phyloP scores from a whole-genome alignment of 495 filamentous ascomycete species.

The Paragyromitra xinjiangensis region DNA sequence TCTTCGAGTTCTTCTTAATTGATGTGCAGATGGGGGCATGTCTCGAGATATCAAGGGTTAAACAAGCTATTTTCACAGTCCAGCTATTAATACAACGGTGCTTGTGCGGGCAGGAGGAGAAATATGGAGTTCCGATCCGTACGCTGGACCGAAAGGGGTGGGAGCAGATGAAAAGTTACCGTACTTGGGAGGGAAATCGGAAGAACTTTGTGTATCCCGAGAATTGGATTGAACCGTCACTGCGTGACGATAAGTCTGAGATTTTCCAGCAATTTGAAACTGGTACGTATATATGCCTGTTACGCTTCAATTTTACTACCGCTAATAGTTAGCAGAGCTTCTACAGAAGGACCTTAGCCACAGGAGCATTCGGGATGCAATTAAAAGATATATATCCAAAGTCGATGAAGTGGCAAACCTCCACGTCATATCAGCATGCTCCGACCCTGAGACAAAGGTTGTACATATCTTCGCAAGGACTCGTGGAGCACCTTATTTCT shows the following conservation, averaged over 20 bases:
- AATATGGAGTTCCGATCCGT: constrained; percentile 2
- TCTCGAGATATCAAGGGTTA: constrained; percentile 58
- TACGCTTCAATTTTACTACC: not conserved
- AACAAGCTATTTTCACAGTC: constrained; percentile 59
- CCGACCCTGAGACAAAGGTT: not conserved
- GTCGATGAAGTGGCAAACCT: constrained; percentile 52
- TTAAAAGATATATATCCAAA: constrained; percentile 51
- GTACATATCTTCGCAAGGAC: constrained; percentile 49
- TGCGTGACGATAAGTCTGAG: constrained; percentile 60
- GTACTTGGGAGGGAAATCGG: constrained; percentile 59
- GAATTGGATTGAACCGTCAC: constrained; percentile 59
- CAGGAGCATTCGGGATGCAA: constrained; percentile 19
- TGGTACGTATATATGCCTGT: not conserved
- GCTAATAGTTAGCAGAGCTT: constrained; percentile 35
- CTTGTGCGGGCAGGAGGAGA: constrained; percentile 59
- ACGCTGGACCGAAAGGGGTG: constrained; percentile 48
- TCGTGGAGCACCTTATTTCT: constrained; percentile 26
- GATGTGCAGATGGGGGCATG: constrained; percentile 58
- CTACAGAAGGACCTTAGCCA: constrained; percentile 51
- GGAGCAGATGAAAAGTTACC: constrained; percentile 55
- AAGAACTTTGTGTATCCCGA: constrained; percentile 61
- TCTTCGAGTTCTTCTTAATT: constrained; percentile 60
- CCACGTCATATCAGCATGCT: constrained; percentile 13
- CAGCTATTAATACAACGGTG: constrained; percentile 60
- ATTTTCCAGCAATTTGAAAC: constrained; percentile 57